Evolutionary conservation across 495 filamentous ascomycete genomes (phyloP).

Genomic region (Rostrohypoxylon terebratum): DNA sequence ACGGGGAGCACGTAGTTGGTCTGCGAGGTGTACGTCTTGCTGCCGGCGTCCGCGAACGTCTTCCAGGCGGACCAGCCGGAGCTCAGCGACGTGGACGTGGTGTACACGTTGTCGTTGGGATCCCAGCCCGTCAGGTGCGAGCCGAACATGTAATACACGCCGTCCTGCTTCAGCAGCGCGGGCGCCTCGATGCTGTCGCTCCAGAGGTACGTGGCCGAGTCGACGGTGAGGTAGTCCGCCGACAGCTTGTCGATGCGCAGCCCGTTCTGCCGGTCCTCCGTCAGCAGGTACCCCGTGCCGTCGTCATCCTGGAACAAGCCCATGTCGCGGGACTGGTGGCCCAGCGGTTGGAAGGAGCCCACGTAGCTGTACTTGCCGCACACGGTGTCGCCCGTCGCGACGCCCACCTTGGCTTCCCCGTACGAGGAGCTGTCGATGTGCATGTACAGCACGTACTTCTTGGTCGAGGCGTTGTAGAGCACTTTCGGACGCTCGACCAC

Average conservation of each 20-base stretch:
- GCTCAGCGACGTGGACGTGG: slow-evolving; percentile 53
- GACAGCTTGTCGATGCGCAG: slow-evolving; percentile 63
- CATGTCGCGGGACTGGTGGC: slow-evolving; percentile 69
- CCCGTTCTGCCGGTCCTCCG: slow-evolving; percentile 69
- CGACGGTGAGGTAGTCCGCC: slow-evolving; percentile 62
- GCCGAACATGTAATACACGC: slow-evolving; percentile 57
- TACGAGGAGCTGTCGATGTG: slow-evolving; percentile 72
- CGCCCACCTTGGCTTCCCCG: slow-evolving; percentile 71
- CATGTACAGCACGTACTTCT: slow-evolving; percentile 70
- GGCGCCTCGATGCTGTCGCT: slow-evolving; percentile 59
- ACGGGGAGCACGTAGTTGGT: slow-evolving; percentile 64
- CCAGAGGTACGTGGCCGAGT: slow-evolving; percentile 63
- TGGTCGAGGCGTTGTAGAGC: slow-evolving; percentile 66
- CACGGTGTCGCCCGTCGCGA: slow-evolving; percentile 67
- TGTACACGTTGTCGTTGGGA: slow-evolving; percentile 71
- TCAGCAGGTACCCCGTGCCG: slow-evolving; percentile 70
- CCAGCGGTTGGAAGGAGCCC: slow-evolving; percentile 59
- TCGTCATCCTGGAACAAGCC: slow-evolving; percentile 71
- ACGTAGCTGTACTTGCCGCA: slow-evolving; percentile 67
- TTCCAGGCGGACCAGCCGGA: slow-evolving; percentile 70
- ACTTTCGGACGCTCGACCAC: slow-evolving; percentile 76
- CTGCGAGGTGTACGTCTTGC: slow-evolving; percentile 65
- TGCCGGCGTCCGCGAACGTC: slow-evolving; percentile 66
- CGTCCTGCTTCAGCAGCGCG: slow-evolving; percentile 54
- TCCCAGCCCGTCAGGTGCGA: slow-evolving; percentile 60